These are phyloP conservation scores for Phyllachora maydis DNA, from an alignment of 2,329 filamentous ascomycete species.

Conservation along the genomic window DNA sequence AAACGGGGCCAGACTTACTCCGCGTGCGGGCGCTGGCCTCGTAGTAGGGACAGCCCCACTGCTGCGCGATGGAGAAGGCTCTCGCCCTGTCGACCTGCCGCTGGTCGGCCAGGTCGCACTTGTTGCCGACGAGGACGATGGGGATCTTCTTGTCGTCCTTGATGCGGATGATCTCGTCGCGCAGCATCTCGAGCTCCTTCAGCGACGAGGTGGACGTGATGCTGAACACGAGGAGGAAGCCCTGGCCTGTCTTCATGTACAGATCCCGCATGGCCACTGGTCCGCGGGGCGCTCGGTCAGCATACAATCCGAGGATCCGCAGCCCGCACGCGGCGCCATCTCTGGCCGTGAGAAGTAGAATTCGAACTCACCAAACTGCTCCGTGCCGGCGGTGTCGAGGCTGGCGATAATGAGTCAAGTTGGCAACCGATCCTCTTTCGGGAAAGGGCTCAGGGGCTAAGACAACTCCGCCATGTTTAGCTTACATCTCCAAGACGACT, in stretches of 20 bases:
- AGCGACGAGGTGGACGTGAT: slow-evolving; percentile 76
- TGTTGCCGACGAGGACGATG: slow-evolving; percentile 84
- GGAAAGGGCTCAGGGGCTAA: no score
- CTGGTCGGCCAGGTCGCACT: slow-evolving; percentile 75
- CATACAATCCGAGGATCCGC: slow-evolving; percentile 9
- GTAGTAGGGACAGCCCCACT: slow-evolving; percentile 80
- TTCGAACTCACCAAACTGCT: slow-evolving; percentile 70
- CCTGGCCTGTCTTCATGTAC: slow-evolving; percentile 87
- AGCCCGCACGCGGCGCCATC: slow-evolving; percentile 1
- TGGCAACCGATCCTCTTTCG: slow-evolving; percentile 10
- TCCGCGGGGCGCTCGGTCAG: no score
- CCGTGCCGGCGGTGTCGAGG: slow-evolving; percentile 76
- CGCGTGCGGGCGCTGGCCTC: slow-evolving; percentile 68
- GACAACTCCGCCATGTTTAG: slow-evolving; percentile 1
- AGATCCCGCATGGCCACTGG: slow-evolving; percentile 51
- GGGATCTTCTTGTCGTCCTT: slow-evolving; percentile 74
- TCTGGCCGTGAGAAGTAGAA: slow-evolving; percentile 5
- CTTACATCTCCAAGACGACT: slow-evolving; percentile 77
- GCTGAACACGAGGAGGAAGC: slow-evolving; percentile 80
- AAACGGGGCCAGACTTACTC: slow-evolving; percentile 20
- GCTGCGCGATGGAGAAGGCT: slow-evolving; percentile 69
- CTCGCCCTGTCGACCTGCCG: slow-evolving; percentile 56
- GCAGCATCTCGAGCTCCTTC: slow-evolving; percentile 57
- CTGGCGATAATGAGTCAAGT: slow-evolving; percentile 19
- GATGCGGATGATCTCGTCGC: slow-evolving; percentile 79